Evolutionary conservation across 2,329 filamentous ascomycete genomes (phyloP).

Genomic region (Talaromyces sp.): DNA sequence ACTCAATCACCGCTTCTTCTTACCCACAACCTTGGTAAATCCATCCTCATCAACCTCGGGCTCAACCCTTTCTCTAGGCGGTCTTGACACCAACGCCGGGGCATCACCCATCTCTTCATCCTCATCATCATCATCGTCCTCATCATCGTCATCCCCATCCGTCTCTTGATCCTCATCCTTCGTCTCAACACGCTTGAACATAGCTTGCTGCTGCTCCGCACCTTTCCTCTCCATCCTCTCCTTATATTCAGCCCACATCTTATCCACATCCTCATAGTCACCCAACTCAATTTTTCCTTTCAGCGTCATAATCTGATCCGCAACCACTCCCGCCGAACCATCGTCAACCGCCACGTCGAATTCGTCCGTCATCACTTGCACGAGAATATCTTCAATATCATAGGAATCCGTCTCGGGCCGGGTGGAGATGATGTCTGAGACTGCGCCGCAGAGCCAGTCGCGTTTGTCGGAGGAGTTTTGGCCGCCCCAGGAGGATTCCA

Average conservation of each 20-base stretch:
- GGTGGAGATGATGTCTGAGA: slow-evolving; percentile 71
- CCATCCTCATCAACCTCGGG: slow-evolving; percentile 78
- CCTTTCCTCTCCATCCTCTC: slow-evolving; percentile 37
- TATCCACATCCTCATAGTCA: slow-evolving; percentile 51
- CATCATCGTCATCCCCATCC: slow-evolving; percentile 49
- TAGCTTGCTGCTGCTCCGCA: slow-evolving; percentile 27
- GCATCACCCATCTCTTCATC: slow-evolving; percentile 66
- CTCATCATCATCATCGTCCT: slow-evolving; percentile 64
- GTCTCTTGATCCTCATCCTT: slow-evolving; percentile 57
- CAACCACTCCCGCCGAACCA: slow-evolving; percentile 73
- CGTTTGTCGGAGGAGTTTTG: slow-evolving; percentile 80
- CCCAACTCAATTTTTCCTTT: slow-evolving; percentile 63
- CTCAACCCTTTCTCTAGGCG: slow-evolving; percentile 60
- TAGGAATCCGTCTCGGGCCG: slow-evolving; percentile 65
- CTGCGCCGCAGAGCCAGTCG: slow-evolving; percentile 89
- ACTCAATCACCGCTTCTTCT: slow-evolving; percentile 54
- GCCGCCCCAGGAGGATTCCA: slow-evolving; percentile 84
- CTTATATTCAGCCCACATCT: slow-evolving; percentile 52
- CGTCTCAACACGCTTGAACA: slow-evolving; percentile 38
- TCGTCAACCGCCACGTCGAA: slow-evolving; percentile 93
- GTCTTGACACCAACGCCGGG: slow-evolving; percentile 55
- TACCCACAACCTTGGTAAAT: slow-evolving; percentile 71
- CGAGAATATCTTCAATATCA: slow-evolving; percentile 77
- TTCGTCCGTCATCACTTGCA: slow-evolving; percentile 92
- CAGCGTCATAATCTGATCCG: slow-evolving; percentile 67